Evolutionary conservation across 352 stramenopile genomes (phyloP), one percentile per base, ranked within the genome.

Genomic region (Nannochloropsis limnetica): DNA sequence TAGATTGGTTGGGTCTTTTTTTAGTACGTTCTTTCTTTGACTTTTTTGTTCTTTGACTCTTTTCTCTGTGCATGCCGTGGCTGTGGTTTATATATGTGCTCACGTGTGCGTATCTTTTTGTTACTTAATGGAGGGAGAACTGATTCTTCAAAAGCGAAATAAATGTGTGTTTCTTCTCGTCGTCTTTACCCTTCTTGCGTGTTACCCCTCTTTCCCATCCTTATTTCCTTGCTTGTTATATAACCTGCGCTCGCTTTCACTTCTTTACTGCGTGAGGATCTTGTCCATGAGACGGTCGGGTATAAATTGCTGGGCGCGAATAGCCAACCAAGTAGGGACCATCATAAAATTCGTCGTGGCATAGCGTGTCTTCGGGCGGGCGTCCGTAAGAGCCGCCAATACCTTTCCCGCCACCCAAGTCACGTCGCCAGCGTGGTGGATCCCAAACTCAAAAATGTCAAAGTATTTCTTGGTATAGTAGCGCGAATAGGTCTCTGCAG

Each of bases 391-490:
- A 74, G 61, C 61, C 25, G 61, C 61, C n/a, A 74, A 29, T 15
- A 74, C 25, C 20, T 74, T 14, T 8, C 25, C 9, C 15, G 61
- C 61, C 4, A 29, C n/a, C 61, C 25, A 20, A 29, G 61, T 17
- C 2, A 74, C 61, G 8, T 74, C n/a, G 15, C 61, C 61, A 31
- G 61, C 61, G n/a, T 31, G n/a, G n/a, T 74, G 9, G 25, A 74
- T 74, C n/a, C 61, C 61, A 8, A 31, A 31, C 14, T 74, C 22
- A 28, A 74, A 74, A 25, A 74, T 74, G n/a, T 25, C n/a, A 20
- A 74, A 74, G 25, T 74, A 74, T 22, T 74, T 74, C n/a, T 29
- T 74, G 25, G 61, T 74, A 29, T 74, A 74, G 25, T 74, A 74
- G 8, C 61, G 20, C 11, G 61, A 20, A 29, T 74, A 74, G 61